Percentiles rank a stretch among this genome's conserved stretches.
Evolutionary conservation across 257 asterid genomes (phyloP).

Genomic region (Scutellaria barbata): DNA sequence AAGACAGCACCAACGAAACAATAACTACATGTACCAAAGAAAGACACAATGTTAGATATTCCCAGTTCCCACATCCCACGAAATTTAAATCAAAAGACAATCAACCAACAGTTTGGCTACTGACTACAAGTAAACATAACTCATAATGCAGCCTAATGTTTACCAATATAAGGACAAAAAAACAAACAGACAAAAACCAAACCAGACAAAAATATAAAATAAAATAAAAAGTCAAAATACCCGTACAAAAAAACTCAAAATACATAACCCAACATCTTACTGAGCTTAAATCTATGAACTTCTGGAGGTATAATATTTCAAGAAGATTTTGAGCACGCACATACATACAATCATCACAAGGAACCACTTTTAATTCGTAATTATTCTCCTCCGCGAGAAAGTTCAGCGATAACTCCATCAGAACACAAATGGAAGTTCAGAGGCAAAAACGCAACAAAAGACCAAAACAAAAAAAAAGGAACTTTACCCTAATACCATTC

Average conservation of each 20-base stretch:
- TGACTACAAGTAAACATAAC: background rate
- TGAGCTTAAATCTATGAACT: background rate
- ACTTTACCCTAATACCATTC: background rate
- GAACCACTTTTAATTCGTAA: background rate
- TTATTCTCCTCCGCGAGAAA: background rate
- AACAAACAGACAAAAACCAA: background rate
- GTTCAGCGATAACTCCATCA: background rate
- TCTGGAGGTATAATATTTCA: background rate
- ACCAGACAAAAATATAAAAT: background rate
- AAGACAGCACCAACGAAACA: background rate
- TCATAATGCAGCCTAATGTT: constrained; percentile 10
- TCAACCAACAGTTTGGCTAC: background rate
- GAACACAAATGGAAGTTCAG: background rate
- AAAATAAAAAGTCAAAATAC: background rate
- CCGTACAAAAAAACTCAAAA: background rate
- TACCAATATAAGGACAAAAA: constrained; percentile 10
- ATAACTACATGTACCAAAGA: background rate
- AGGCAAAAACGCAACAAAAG: background rate
- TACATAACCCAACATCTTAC: background rate
- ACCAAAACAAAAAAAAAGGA: background rate
- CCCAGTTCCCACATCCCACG: background rate
- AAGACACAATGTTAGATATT: background rate
- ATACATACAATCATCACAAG: background rate
- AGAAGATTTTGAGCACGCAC: background rate
- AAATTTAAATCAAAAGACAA: background rate